These are phyloP conservation scores for Elongisporangium prolatum DNA, from an alignment of 352 stramenopile genomes.

Conservation along the genomic window DNA sequence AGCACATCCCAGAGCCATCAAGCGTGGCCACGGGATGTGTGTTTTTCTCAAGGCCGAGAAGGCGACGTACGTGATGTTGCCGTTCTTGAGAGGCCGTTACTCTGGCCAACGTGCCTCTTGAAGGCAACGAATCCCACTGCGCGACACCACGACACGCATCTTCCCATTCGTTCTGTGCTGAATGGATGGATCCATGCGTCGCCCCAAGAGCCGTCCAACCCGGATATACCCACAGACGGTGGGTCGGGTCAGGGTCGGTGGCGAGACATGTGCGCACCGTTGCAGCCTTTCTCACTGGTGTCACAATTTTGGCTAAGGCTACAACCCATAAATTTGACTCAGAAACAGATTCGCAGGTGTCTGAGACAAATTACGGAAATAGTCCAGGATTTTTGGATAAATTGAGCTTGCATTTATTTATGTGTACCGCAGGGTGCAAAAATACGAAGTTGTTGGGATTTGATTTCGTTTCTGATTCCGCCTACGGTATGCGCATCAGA, in stretches of 20 bases:
- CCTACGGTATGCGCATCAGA: background rate
- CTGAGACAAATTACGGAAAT: background rate
- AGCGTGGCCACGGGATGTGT: background rate
- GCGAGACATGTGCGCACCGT: background rate
- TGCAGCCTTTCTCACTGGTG: background rate
- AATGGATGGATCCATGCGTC: background rate
- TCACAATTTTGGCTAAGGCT: background rate
- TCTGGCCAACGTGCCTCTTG: slow-evolving; percentile 1
- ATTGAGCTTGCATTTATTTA: background rate
- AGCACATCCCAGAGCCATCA: background rate
- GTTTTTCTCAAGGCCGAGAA: background rate
- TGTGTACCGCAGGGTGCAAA: background rate
- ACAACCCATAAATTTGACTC: background rate
- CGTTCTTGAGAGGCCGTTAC: background rate
- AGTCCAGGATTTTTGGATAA: background rate
- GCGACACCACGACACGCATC: background rate
- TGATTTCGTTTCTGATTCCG: background rate
- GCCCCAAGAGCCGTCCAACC: background rate
- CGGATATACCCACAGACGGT: background rate
- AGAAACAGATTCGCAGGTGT: background rate
- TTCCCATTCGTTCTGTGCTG: background rate
- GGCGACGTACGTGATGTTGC: background rate
- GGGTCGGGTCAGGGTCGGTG: background rate
- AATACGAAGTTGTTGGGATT: too few species aligned
- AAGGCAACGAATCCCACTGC: background rate